A percentile compares a stretch with the other conserved stretches of the same genome.
phyloP scores from a whole-genome alignment of 208 protist species.

The Herpetomonas muscarum region DNA sequence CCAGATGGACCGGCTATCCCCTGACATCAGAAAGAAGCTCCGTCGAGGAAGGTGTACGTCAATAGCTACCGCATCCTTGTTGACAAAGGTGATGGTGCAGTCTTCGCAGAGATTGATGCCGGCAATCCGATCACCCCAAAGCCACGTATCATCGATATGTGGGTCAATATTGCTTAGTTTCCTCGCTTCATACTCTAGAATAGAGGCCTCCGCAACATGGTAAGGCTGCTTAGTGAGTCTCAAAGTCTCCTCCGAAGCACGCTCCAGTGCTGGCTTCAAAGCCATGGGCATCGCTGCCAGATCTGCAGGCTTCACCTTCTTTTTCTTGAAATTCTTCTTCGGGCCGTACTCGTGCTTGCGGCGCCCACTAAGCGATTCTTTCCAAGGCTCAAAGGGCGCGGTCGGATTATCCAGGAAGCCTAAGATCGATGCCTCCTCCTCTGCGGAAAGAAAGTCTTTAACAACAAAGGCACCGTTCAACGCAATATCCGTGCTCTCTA shows the following conservation, averaged over 20 bases:
- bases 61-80: slow-evolving; percentile 30
- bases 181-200: slow-evolving; percentile 59
- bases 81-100: slow-evolving; percentile 82
- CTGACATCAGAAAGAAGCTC: slow-evolving; percentile 74
- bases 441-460: slow-evolving; percentile 32
- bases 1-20: slow-evolving; percentile 64
- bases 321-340: slow-evolving; percentile 84
- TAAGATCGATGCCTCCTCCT: slow-evolving; percentile 47
- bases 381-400: slow-evolving; percentile 54
- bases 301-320: slow-evolving; percentile 61
- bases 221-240: slow-evolving; percentile 33
- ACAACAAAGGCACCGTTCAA: slow-evolving; percentile 48
- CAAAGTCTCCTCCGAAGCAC: slow-evolving; percentile 17
- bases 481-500: slow-evolving; percentile 5
- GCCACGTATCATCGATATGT: slow-evolving; percentile 89
- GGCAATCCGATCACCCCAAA: slow-evolving; percentile 84
- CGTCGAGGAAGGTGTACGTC: slow-evolving; percentile 68
- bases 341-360: slow-evolving; percentile 86
- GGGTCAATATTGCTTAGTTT: slow-evolving; percentile 79
- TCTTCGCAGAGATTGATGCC: slow-evolving; percentile 70
- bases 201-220: slow-evolving; percentile 59
- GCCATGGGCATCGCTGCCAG: slow-evolving; percentile 46
- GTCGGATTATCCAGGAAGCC: slow-evolving; percentile 55
- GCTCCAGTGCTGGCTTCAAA: slow-evolving; percentile 35
- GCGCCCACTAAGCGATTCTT: slow-evolving; percentile 81